phyloP scores from a whole-genome alignment of 202 grass and related monocot species.

The Saccharum hybrid region DNA sequence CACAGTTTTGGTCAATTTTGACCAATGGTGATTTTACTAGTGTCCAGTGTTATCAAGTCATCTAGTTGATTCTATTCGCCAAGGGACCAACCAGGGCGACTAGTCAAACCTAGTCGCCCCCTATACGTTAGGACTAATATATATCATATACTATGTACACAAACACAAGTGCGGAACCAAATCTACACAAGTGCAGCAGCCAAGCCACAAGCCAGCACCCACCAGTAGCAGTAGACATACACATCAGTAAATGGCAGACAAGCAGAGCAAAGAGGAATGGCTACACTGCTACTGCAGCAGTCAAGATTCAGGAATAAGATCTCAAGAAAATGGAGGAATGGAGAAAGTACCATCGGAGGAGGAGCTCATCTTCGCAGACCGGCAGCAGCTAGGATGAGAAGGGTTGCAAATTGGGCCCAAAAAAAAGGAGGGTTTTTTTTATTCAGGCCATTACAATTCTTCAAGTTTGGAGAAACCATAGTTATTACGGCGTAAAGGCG shows the following conservation, averaged over 20 bases:
- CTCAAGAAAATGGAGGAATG: not conserved
- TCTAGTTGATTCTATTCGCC: not conserved
- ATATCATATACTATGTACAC: not conserved
- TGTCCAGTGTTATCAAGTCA: not conserved
- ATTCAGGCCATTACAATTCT: too few species aligned
- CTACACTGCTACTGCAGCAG: not conserved
- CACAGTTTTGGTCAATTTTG: not conserved
- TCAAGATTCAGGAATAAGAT: not conserved
- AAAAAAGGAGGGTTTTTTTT: not conserved
- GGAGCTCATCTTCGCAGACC: not conserved
- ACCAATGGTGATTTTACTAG: not conserved
- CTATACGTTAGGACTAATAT: not conserved
- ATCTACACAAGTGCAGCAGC: not conserved
- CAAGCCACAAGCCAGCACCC: not conserved
- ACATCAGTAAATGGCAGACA: not conserved
- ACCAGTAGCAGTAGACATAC: not conserved
- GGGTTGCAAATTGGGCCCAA: not conserved
- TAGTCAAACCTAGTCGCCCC: not conserved
- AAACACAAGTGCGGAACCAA: not conserved
- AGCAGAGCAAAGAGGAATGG: not conserved
- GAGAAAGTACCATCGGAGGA: not conserved
- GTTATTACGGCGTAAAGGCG: too few species aligned
- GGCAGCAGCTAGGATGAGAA: not conserved
- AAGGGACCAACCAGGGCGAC: not conserved
- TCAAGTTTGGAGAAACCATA: too few species aligned